Evolutionary conservation across 495 filamentous ascomycete genomes (phyloP), one percentile per base, ranked within the genome.

Genomic region (Astrothelium subdiscretum): DNA sequence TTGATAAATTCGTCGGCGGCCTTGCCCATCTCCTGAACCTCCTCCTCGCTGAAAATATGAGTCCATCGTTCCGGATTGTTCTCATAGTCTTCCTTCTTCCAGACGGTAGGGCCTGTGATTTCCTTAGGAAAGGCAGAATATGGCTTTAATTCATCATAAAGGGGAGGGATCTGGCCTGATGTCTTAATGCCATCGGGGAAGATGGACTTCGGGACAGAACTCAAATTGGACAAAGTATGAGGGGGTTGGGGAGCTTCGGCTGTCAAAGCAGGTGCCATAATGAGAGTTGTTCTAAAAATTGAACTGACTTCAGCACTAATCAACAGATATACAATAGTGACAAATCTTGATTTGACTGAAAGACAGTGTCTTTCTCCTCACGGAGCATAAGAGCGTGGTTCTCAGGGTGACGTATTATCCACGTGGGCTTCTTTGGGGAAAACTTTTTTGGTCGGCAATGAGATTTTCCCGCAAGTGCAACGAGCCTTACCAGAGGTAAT

Each of bases 91-190:
- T 88, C 84, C 0, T 83, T 77, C 66, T 83, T 79, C 91, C 91
- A 96, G 42, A 91, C 83, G 0, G 89, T 94, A 8, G 83, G 83
- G 4, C 89, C 90, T 5, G 80, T 76, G 64, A 94, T 90, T 31
- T 83, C 73, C 57, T 85, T 83, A 20, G 91, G 90, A 69, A 94
- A 95, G 29, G 79, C 78, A 1, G 79, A 76, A 70, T 91, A 96
- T 0, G 87, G 83, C 32, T 74, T 77, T 13, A 96, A 73, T 43
- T 78, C 70, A 24, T 85, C 78, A 71, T 85, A 87, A 10, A 89
- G 70, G 2, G 91, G 91, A 2, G 84, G 79, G 62, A 91, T 87
- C 73, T 96, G 91, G 51, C 91, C 91, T 2, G 87, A 88, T 24
- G 89, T 91, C 69, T 85, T 78, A 61, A 73, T 70, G 59, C 73